Percentiles rank a stretch among this genome's conserved stretches.
Evolutionary conservation across 129 eudicot species (phyloP).

Genomic region (Glebionis coronaria): DNA sequence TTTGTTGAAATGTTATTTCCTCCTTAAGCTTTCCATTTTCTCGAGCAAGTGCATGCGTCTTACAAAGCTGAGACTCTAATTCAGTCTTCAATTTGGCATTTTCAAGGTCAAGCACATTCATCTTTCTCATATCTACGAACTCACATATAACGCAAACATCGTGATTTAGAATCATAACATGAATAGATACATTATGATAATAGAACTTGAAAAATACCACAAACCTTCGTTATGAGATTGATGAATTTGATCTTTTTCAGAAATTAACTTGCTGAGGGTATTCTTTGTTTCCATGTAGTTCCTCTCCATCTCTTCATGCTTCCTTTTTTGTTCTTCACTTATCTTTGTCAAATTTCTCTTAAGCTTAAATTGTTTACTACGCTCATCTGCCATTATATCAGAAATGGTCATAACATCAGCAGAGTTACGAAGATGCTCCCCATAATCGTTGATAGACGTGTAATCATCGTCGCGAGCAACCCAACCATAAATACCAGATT

Average conservation of each 20-base stretch:
- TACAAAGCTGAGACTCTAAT: conserved; percentile 38
- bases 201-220: conserved; percentile 10
- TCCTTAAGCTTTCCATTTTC: conserved; percentile 46
- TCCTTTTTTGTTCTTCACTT: conserved; percentile 58
- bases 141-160: too few relatives aligned
- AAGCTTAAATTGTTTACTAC: conserved; percentile 44
- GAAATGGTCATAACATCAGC: conserved; percentile 68
- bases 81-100: conserved; percentile 48
- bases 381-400: conserved; percentile 67
- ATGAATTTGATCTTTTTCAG: conserved; percentile 71
- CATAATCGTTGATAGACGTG: conserved; percentile 37
- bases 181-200: neutral
- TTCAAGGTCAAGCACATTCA: conserved; percentile 42
- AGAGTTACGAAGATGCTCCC: conserved; percentile 71
- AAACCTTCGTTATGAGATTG: conserved; percentile 72
- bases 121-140: conserved; percentile 45
- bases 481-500: conserved; percentile 72
- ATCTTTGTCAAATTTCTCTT: conserved; percentile 50
- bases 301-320: conserved; percentile 55
- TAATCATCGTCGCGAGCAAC: conserved; percentile 93
- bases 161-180: too few relatives aligned
- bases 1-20: conserved; percentile 38
- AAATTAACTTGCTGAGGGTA: conserved; percentile 47
- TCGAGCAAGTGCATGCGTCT: conserved; percentile 37
- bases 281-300: conserved; percentile 53